Base-by-base conservation (phyloP, 2,329 filamentous ascomycete species). In the Diaporthe sp. region DNA sequence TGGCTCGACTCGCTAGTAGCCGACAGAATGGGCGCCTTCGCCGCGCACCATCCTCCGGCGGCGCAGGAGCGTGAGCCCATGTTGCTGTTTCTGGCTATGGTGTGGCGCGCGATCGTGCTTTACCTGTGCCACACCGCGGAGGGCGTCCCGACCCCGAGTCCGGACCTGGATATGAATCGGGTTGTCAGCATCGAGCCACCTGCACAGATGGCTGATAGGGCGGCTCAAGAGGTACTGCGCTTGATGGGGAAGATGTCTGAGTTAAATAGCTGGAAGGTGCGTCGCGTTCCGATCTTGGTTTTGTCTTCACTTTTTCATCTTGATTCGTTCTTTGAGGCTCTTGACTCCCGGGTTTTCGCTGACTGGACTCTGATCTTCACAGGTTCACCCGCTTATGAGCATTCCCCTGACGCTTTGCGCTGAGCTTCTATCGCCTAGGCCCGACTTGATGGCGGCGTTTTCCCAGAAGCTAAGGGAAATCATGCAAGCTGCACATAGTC, bases 21-120 rank as follows among this genome's bases (percentile, higher is more conserved):
- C 37, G 70, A 75, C 12, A 55, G 73, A 3, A 60, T 79, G 15
- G 74, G 76, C 20, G 74, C 73, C 1, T 68, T 81, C 12, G 12
- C 67, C 2, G 51, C 49, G 12, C 79, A 73, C 6, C 77, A 78
- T 34, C 76, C 78, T 0, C 67, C 77, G 1, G 72, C 77, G 0
- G 77, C 78, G 5, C 77, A 74, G 5, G 73, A 77, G 13, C 57
- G 75, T 2, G 79, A 81, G n/a, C 79, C 80, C 1, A 80, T 81
- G 79, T 42, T 80, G 25, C 65, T 79, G n/a, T 81, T 81, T n/a
- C 55, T 78, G 12, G 75, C 78, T 10, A 77, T 80, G 78, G 68
- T 80, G 49, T 79, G 67, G 67, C 67, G 37, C 15, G 49, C 53
- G 34, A 55, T 25, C 8, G 20, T 39, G 22, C 17, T 71, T 15